Conservation (phyloP, 2,329 filamentous ascomycete genomes). For the Myrmaecium sp. region DNA sequence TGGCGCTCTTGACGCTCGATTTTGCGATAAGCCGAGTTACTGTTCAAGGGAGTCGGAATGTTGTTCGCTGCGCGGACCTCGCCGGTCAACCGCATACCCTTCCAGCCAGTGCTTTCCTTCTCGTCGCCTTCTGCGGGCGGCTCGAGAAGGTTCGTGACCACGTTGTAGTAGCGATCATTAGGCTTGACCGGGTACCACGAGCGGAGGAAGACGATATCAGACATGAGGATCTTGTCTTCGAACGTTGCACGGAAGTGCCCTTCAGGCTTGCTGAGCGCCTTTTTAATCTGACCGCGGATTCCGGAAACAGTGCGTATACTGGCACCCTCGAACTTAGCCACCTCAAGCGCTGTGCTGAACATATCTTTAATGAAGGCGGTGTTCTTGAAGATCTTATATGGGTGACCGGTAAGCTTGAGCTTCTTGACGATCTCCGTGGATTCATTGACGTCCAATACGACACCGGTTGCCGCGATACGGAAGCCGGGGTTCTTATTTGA, state of each 20-base stretch:
- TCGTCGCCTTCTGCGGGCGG: constrained; percentile 13
- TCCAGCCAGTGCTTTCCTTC: constrained; percentile 42
- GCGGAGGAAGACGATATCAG: constrained; percentile 87
- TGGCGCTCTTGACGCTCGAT: constrained; percentile 34
- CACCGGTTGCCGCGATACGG: constrained; percentile 84
- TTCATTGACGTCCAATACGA: constrained; percentile 86
- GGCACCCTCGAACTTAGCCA: constrained; percentile 95
- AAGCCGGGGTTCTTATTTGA: constrained; percentile 75
- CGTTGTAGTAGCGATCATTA: constrained; percentile 93
- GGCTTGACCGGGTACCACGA: constrained; percentile 96
- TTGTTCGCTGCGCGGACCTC: constrained; percentile 66
- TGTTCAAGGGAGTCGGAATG: constrained; percentile 59
- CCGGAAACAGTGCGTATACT: constrained; percentile 93
- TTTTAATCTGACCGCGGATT: constrained; percentile 91
- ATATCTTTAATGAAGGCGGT: constrained; percentile 98
- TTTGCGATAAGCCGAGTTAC: constrained; percentile 69
- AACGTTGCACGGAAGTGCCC: constrained; percentile 95
- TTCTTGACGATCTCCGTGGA: constrained; percentile 98
- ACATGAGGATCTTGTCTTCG: constrained; percentile 95
- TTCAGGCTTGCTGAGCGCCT: constrained; percentile 80
- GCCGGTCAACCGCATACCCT: constrained; percentile 84
- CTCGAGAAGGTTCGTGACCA: constrained; percentile 79
- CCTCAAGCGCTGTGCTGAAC: constrained; percentile 85
- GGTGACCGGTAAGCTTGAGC: constrained; percentile 82
- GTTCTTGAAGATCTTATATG: constrained; percentile 98